These are phyloP conservation scores for Sphagnum tenellum DNA, from an alignment of 225 moss, liverwort and hornwort species.

Conservation along the genomic window DNA sequence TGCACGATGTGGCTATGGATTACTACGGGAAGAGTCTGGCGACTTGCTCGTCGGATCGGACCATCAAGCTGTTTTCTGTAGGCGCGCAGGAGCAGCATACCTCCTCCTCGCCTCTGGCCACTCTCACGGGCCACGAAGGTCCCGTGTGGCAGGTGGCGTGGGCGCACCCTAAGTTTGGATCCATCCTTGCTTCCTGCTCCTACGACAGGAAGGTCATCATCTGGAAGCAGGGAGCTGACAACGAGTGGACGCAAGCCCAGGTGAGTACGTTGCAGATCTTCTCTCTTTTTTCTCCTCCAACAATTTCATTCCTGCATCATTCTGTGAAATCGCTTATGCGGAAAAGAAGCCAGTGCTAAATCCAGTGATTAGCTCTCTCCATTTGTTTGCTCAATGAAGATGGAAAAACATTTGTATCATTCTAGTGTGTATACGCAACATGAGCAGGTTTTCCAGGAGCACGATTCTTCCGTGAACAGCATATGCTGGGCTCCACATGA, in stretches of 20 bases:
- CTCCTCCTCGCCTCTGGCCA: conserved; percentile 24
- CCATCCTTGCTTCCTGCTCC: conserved; percentile 74
- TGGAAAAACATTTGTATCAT: conserved; percentile 80
- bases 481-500: conserved; percentile 88
- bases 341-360: conserved; percentile 79
- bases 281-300: conserved; percentile 81
- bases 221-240: conserved; percentile 71
- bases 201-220: conserved; percentile 69
- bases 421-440: conserved; percentile 9
- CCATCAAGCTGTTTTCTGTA: conserved; percentile 64
- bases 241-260: conserved; percentile 79
- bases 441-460: conserved; percentile 62
- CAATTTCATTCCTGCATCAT: conserved; percentile 71
- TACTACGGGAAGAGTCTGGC: too few relatives aligned
- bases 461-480: conserved; percentile 82
- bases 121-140: conserved; percentile 66
- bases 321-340: conserved; percentile 48
- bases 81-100: conserved; percentile 18
- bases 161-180: conserved; percentile 87
- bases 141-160: conserved; percentile 91
- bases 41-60: conserved; percentile 46
- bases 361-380: conserved; percentile 53
- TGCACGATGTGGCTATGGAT: conserved; percentile 69
- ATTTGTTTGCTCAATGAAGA: conserved; percentile 2
- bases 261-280: conserved; percentile 66